Evolutionary conservation across 805 yeast species (phyloP), one percentile per base, ranked within the genome.

Genomic region (Metschnikowia matae): DNA sequence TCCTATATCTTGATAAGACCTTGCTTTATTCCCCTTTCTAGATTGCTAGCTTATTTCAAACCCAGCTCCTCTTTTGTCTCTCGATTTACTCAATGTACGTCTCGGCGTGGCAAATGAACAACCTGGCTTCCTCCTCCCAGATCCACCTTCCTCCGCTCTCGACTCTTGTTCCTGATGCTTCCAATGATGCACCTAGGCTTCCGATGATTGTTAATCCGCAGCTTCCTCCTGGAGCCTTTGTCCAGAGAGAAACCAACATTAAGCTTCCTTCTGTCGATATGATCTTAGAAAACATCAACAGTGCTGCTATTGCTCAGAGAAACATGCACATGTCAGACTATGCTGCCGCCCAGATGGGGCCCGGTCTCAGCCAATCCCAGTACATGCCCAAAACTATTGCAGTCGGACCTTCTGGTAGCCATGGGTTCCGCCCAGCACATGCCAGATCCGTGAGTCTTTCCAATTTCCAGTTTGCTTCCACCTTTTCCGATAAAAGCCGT

Each of bases 251-350:
- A 17, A 1, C 20, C 11, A n/a, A 26, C 2, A 14, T 41, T 14
- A 44, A 46, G 39, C 55, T 54, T 34, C 56, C 56, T 4, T 54
- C 56, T 1, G 54, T 54, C 26, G 51, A 48, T 48, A 45, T 37
- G 37, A 51, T 54, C 41, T 29, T 52, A 23, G 39, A 40, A 40
- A 46, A 44, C 18, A 52, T 52, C 41, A 35, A 44, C 29, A 39
- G 46, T n/a, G 45, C 45, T 33, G 38, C 13, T 33, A 7, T 42
- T n/a, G 31, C 29, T 3, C 44, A 31, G 23, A 20, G 38, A 6
- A 33, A 6, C 15, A 2, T 33, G 15, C 31, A 34, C 20, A 5
- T 42, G 31, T 37, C 37, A 3, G 14, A 14, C 18, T 33, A 42
- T 20, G 38, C 15, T 10, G 31, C 23, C 13, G 39, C 34, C 51